Percentiles rank a stretch among this genome's conserved stretches.
Evolutionary conservation across 2,329 filamentous ascomycete species (phyloP).

Genomic region (Hymenoscyphus salicellus): DNA sequence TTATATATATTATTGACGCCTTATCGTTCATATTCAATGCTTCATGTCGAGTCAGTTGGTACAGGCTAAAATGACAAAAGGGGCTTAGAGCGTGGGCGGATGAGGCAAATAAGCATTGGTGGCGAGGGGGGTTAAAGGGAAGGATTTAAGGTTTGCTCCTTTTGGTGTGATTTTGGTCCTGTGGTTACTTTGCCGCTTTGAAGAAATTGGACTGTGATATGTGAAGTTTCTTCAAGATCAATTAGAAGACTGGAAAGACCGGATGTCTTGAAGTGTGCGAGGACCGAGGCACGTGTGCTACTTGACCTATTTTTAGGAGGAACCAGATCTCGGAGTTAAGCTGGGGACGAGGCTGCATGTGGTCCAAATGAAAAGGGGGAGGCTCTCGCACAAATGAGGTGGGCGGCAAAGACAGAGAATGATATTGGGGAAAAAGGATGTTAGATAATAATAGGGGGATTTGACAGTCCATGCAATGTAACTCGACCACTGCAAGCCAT

Average conservation of each 20-base stretch:
- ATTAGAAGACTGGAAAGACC: not conserved
- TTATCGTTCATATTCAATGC: not conserved
- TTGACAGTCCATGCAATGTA: not conserved
- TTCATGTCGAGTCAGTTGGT: not conserved
- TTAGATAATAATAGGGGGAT: conserved; percentile 1
- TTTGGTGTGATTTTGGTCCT: not conserved
- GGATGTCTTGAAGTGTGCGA: not conserved
- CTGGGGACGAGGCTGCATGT: not conserved
- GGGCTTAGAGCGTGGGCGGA: not conserved
- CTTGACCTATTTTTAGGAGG: not conserved
- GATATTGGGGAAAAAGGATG: not conserved
- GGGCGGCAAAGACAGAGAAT: not conserved
- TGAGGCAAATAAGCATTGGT: conserved; percentile 1
- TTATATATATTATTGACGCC: not conserved
- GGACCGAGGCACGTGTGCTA: not conserved
- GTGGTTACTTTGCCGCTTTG: not conserved
- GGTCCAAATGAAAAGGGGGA: not conserved
- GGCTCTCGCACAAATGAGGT: not conserved
- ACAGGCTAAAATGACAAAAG: not conserved
- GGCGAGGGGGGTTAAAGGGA: not conserved
- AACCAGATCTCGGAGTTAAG: too few species aligned
- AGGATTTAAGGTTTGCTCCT: conserved; percentile 1
- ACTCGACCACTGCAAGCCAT: conserved; percentile 4
- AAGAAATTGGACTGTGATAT: not conserved
- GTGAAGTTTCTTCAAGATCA: not conserved